Percentiles rank a stretch among this genome's conserved stretches.
Evolutionary conservation across 1,284 basidiomycete species (phyloP).

Genomic region (Austropuccinia psidii): DNA sequence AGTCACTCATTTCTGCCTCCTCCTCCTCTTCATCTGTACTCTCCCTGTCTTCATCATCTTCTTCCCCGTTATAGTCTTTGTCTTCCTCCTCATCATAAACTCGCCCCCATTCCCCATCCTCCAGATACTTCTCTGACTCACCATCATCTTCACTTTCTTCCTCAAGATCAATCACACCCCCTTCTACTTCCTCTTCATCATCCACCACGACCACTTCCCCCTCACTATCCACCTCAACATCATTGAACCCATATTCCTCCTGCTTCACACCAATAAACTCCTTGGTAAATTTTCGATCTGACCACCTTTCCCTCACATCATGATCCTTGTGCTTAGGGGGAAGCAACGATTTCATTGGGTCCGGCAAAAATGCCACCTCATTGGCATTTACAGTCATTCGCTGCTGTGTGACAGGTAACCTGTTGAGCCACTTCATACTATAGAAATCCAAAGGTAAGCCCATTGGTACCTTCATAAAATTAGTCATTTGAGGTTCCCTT

Average conservation of each 20-base stretch:
- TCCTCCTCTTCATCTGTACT: background rate
- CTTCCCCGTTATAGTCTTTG: background rate
- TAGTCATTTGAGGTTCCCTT: background rate
- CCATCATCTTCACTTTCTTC: too few relatives aligned
- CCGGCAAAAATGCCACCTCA: background rate
- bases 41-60: background rate
- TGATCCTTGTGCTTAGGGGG: background rate
- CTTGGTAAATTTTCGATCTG: background rate
- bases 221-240: too few relatives aligned
- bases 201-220: too few relatives aligned
- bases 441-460: constrained; percentile 16
- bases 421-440: background rate
- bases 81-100: background rate
- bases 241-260: background rate
- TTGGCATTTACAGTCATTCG: background rate
- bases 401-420: background rate
- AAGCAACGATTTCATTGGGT: background rate
- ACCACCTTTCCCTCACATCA: background rate
- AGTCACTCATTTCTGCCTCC: background rate
- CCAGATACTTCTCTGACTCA: background rate
- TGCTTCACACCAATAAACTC: background rate
- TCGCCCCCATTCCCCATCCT: too few relatives aligned
- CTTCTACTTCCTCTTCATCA: too few relatives aligned
- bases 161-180: too few relatives aligned
- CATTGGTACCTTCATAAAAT: background rate